phyloP scores from a whole-genome alignment of 2,329 filamentous ascomycete genomes.

The Aspergillus ibericus region DNA sequence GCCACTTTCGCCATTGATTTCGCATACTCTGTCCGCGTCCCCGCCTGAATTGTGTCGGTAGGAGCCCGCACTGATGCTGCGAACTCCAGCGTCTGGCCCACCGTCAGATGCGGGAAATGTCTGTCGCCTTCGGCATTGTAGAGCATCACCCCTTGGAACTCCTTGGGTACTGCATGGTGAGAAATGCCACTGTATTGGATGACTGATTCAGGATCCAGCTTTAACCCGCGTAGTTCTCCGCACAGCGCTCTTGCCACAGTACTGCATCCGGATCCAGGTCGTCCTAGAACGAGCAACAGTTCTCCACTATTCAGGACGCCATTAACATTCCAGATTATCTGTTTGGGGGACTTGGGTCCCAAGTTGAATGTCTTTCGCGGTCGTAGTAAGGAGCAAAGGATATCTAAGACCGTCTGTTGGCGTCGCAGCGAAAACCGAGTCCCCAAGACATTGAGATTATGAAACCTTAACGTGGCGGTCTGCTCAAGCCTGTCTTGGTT shows the following conservation, averaged over 20 bases:
- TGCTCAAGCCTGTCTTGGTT: not conserved
- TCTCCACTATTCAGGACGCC: not conserved
- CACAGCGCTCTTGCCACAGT: not conserved
- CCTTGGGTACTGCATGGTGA: not conserved
- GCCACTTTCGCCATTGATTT: conserved; percentile 44
- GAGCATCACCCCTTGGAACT: not conserved
- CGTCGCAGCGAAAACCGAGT: not conserved
- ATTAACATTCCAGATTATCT: not conserved
- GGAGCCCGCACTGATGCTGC: conserved; percentile 66
- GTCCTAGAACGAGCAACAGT: conserved; percentile 1
- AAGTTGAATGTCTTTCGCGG: not conserved
- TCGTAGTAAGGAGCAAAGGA: not conserved
- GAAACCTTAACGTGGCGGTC: not conserved
- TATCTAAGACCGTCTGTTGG: not conserved
- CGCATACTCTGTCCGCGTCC: conserved; percentile 39
- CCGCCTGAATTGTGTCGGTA: conserved; percentile 25
- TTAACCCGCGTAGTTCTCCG: not conserved
- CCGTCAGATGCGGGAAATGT: conserved; percentile 63
- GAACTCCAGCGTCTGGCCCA: conserved; percentile 75
- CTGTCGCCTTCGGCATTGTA: conserved; percentile 59
- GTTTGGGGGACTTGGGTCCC: not conserved
- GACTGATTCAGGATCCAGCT: not conserved
- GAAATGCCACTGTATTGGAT: not conserved
- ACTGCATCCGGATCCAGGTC: not conserved
- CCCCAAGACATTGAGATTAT: not conserved